phyloP scores from a whole-genome alignment of 106 monocot genomes.

The Allium sativum region DNA sequence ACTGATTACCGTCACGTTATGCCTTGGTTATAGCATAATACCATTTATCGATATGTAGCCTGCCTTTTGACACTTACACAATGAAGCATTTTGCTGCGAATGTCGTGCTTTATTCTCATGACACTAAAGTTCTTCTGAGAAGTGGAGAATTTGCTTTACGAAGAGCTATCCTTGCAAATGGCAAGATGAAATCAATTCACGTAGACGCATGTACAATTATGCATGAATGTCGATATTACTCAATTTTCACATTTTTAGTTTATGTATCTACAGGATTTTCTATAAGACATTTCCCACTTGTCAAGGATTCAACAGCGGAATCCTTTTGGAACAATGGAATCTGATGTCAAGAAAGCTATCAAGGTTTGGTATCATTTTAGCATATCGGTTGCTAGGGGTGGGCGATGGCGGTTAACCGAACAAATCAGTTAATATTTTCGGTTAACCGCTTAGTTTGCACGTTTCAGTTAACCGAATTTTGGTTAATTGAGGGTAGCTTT shows the following conservation, averaged over 20 bases:
- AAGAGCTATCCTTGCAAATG: slow-evolving; percentile 84
- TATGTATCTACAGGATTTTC: slow-evolving; percentile 41
- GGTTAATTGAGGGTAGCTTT: too few species aligned
- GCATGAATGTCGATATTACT: background rate
- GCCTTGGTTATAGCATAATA: too few species aligned
- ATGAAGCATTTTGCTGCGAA: too few species aligned
- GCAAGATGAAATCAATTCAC: slow-evolving; percentile 88
- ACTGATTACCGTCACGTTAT: too few species aligned
- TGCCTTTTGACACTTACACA: too few species aligned
- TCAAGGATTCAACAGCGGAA: slow-evolving; percentile 85
- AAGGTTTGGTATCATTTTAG: too few species aligned
- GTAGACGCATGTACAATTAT: slow-evolving; percentile 9
- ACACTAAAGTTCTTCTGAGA: slow-evolving; percentile 62
- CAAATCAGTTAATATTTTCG: too few species aligned
- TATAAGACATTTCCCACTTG: slow-evolving; percentile 88
- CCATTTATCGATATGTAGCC: too few species aligned
- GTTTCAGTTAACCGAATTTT: too few species aligned
- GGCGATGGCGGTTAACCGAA: too few species aligned
- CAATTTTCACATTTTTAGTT: background rate
- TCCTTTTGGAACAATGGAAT: slow-evolving; percentile 84
- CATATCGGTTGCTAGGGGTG: too few species aligned
- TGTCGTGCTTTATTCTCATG: slow-evolving; percentile 79
- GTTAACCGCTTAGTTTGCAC: too few species aligned
- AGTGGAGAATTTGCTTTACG: slow-evolving; percentile 82
- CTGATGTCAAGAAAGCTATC: slow-evolving; percentile 73